Evolutionary conservation across 805 yeast species (phyloP).

Genomic region (Kurtzmaniella fragi): DNA sequence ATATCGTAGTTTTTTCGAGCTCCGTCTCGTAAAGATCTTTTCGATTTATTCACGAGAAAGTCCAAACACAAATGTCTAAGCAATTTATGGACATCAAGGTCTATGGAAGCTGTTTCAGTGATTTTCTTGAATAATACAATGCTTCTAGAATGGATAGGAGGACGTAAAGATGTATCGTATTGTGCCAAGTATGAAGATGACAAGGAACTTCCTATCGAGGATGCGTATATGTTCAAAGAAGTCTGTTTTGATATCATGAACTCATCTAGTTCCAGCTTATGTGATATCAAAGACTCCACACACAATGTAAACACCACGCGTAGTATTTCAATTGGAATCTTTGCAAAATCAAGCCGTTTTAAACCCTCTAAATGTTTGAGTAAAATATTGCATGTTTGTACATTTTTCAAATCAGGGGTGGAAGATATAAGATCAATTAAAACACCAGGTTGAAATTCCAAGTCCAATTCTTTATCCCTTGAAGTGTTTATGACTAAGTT

Average conservation of each 20-base stretch:
- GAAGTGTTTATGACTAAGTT: too few relatives aligned
- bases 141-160: slow-evolving; percentile 1
- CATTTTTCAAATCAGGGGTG: too few relatives aligned
- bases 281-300: slow-evolving; percentile 1
- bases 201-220: neutral
- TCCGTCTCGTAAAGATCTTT: neutral
- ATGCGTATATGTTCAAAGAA: neutral
- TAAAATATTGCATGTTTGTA: too few relatives aligned
- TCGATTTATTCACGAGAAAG: neutral
- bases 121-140: neutral
- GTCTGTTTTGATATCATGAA: neutral
- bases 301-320: slow-evolving; percentile 1
- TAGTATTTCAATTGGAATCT: neutral
- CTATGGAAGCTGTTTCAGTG: neutral
- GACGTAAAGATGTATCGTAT: neutral
- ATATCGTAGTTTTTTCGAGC: slow-evolving; percentile 1
- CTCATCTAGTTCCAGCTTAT: slow-evolving; percentile 1
- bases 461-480: too few relatives aligned
- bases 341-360: too few relatives aligned
- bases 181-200: neutral
- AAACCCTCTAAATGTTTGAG: too few relatives aligned
- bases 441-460: too few relatives aligned
- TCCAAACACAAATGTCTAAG: neutral
- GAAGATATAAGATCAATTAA: too few relatives aligned
- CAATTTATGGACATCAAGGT: neutral